Evolutionary conservation across 257 asterid genomes (phyloP).

Genomic region (Rubia yunnanensis): DNA sequence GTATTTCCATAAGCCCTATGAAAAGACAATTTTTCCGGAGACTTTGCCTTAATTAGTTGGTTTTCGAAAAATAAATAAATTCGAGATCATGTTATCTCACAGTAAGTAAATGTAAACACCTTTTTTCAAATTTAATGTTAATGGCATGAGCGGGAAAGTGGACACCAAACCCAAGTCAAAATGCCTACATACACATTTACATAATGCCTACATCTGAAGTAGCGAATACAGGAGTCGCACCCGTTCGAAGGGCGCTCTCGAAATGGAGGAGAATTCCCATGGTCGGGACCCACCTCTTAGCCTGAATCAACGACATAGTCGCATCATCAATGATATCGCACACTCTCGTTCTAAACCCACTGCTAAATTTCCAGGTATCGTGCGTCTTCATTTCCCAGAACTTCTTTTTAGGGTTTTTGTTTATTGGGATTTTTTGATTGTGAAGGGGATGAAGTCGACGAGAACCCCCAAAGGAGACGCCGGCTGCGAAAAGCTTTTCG

Average conservation of each 20-base stretch:
- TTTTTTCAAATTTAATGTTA: not conserved
- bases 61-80: too few species aligned
- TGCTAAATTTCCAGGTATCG: slow-evolving; percentile 16
- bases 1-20: too few species aligned
- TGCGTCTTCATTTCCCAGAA: not conserved
- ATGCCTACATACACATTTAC: not conserved
- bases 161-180: not conserved
- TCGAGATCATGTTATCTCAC: too few species aligned
- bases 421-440: not conserved
- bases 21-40: too few species aligned
- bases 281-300: slow-evolving; percentile 36
- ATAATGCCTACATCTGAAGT: not conserved
- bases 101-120: too few species aligned
- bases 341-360: slow-evolving; percentile 42
- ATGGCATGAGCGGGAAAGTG: not conserved
- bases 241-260: too few species aligned
- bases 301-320: slow-evolving; percentile 71
- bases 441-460: slow-evolving; percentile 19
- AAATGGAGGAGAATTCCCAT: slow-evolving; percentile 38
- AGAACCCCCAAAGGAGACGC: slow-evolving; percentile 17
- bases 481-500: slow-evolving; percentile 20
- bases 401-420: not conserved
- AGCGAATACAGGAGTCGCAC: not conserved
- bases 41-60: too few species aligned
- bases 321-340: slow-evolving; percentile 42